Evolutionary conservation across 2,329 filamentous ascomycete species (phyloP).

Genomic region (Cytospora chrysosperma): DNA sequence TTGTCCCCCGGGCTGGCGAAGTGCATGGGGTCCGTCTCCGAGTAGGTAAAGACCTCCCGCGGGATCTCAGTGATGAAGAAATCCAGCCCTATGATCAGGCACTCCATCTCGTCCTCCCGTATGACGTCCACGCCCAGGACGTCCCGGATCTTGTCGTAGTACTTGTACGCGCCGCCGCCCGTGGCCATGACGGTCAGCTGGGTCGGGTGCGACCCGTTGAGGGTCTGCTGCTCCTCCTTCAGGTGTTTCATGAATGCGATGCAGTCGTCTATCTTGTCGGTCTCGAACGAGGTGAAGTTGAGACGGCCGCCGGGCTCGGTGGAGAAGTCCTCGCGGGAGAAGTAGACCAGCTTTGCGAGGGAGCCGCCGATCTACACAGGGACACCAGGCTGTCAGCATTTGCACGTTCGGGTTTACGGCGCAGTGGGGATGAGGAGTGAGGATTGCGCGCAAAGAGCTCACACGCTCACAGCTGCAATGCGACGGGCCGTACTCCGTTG

Average conservation of each 20-base stretch:
- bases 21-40: conserved; percentile 84
- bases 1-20: conserved; percentile 75
- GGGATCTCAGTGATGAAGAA: conserved; percentile 99
- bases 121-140: conserved; percentile 83
- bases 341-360: conserved; percentile 95
- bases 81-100: conserved; percentile 91
- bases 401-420: not conserved
- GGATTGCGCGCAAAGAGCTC: not conserved
- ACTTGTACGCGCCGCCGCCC: conserved; percentile 94
- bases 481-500: not conserved
- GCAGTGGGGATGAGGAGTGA: not conserved
- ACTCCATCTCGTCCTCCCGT: conserved; percentile 98
- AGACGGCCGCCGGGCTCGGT: conserved; percentile 81
- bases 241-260: conserved; percentile 87
- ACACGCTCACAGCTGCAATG: not conserved
- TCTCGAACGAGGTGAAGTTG: conserved; percentile 96
- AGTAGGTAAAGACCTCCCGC: conserved; percentile 95
- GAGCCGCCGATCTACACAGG: conserved; percentile 81
- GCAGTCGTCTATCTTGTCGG: conserved; percentile 88
- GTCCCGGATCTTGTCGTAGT: conserved; percentile 85
- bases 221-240: conserved; percentile 74
- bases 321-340: conserved; percentile 81
- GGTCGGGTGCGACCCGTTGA: conserved; percentile 68
- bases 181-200: conserved; percentile 93
- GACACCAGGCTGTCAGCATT: not conserved